These are phyloP conservation scores for Populus hybrid DNA, from an alignment of 441 rosid genomes.

Conservation along the genomic window DNA sequence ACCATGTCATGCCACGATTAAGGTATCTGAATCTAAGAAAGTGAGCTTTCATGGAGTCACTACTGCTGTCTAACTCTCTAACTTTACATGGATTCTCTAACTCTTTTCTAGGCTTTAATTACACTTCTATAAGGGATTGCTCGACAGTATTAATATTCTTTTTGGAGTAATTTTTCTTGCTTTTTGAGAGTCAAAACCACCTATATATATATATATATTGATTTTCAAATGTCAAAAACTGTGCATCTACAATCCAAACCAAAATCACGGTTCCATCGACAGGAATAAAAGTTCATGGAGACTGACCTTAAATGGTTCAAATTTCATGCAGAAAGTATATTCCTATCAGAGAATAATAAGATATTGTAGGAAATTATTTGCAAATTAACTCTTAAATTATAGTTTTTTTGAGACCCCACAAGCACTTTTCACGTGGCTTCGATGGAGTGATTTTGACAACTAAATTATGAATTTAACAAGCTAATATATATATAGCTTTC, in stretches of 20 bases:
- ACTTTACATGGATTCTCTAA: constrained; percentile 32
- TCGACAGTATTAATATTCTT: not conserved
- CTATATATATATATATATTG: too few relatives aligned
- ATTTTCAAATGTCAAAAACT: not conserved
- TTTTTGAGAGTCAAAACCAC: too few relatives aligned
- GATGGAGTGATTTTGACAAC: constrained; percentile 11
- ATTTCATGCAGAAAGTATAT: not conserved
- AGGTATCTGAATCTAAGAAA: constrained; percentile 4
- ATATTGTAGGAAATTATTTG: not conserved
- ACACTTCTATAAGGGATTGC: not conserved
- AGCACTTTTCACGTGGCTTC: constrained; percentile 27
- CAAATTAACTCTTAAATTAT: not conserved
- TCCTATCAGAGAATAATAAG: not conserved
- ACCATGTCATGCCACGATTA: constrained; percentile 10
- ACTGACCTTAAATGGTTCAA: not conserved
- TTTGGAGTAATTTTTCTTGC: too few relatives aligned
- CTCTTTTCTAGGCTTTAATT: not conserved
- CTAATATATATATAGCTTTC: not conserved
- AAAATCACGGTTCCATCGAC: not conserved
- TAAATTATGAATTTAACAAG: not conserved
- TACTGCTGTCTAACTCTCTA: constrained; percentile 1
- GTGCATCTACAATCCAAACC: not conserved
- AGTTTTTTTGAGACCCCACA: constrained; percentile 17
- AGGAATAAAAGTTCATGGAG: not conserved
- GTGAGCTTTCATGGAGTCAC: not conserved